These are phyloP conservation scores for Pythium coloratum DNA, from an alignment of 352 stramenopile species.

Conservation along the genomic window DNA sequence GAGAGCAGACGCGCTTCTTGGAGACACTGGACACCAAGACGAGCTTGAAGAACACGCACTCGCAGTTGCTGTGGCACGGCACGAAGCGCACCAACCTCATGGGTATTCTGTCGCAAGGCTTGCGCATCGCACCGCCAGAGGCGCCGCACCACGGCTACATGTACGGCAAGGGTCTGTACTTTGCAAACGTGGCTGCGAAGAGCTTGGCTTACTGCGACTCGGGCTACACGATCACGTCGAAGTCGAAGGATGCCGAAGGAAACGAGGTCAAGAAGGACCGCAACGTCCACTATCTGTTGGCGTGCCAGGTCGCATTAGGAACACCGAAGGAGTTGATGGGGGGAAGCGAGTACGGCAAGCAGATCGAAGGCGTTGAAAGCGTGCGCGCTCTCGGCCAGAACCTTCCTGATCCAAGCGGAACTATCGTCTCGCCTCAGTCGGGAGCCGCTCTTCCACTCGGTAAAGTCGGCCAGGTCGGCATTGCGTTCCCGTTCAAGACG, in stretches of 20 bases:
- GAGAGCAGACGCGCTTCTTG: slow-evolving; percentile 52
- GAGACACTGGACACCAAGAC: slow-evolving; percentile 41
- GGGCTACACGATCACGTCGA: slow-evolving; percentile 47
- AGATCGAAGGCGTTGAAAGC: slow-evolving; percentile 56
- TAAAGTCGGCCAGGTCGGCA: slow-evolving; percentile 43
- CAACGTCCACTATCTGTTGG: slow-evolving; percentile 67
- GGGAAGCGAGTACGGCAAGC: slow-evolving; percentile 23
- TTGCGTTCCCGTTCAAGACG: slow-evolving; percentile 37
- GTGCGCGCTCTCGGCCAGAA: slow-evolving; percentile 54
- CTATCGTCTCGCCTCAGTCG: slow-evolving; percentile 55
- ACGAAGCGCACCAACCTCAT: slow-evolving; percentile 83
- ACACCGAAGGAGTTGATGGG: slow-evolving; percentile 35
- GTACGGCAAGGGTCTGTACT: slow-evolving; percentile 88
- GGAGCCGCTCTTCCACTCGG: slow-evolving; percentile 56
- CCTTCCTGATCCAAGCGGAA: slow-evolving; percentile 46
- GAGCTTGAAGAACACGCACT: slow-evolving; percentile 39
- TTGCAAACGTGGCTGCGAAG: slow-evolving; percentile 77
- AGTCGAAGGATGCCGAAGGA: slow-evolving; percentile 30
- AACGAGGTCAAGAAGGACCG: slow-evolving; percentile 45
- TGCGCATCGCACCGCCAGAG: slow-evolving; percentile 86
- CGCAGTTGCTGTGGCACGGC: slow-evolving; percentile 83
- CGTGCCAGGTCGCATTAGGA: slow-evolving; percentile 72
- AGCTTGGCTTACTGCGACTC: slow-evolving; percentile 73
- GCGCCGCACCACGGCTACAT: slow-evolving; percentile 78
- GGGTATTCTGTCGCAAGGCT: slow-evolving; percentile 81